These are phyloP conservation scores for Cladosporium austrohemisphaericum DNA, from an alignment of 2,329 filamentous ascomycete genomes.

Conservation along the genomic window DNA sequence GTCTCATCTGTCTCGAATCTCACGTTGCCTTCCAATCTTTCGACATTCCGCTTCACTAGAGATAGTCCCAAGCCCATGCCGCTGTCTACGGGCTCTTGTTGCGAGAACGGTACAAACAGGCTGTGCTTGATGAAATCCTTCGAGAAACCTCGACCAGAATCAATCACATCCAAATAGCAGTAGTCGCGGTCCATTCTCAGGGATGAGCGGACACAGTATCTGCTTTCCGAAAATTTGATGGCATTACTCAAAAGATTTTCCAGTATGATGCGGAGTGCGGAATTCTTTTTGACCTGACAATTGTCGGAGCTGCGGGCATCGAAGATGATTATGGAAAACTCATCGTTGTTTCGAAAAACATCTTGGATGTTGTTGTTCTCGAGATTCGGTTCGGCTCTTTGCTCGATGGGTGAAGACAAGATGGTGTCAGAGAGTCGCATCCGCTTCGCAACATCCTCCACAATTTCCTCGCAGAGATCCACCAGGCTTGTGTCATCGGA, in stretches of 20 bases:
- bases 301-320: not conserved
- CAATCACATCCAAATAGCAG: slow-evolving; percentile 27
- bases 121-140: slow-evolving; percentile 57
- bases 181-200: not conserved
- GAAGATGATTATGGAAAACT: not conserved
- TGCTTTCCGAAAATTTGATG: not conserved
- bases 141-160: slow-evolving; percentile 62
- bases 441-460: slow-evolving; percentile 5
- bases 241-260: slow-evolving; percentile 1
- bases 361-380: too few species aligned
- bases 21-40: not conserved
- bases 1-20: not conserved
- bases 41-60: slow-evolving; percentile 43
- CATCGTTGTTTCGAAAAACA: not conserved
- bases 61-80: slow-evolving; percentile 62
- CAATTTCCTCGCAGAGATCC: slow-evolving; percentile 4
- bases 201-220: slow-evolving; percentile 2
- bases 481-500: not conserved
- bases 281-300: not conserved
- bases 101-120: slow-evolving; percentile 59
- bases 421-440: slow-evolving; percentile 8
- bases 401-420: slow-evolving; percentile 2
- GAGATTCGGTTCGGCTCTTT: not conserved
- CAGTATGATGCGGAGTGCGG: not conserved
- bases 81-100: slow-evolving; percentile 56